Evolutionary conservation across 31 red algal species (phyloP), one percentile per base, ranked within the genome.

Genomic region (Endocladia muricata): DNA sequence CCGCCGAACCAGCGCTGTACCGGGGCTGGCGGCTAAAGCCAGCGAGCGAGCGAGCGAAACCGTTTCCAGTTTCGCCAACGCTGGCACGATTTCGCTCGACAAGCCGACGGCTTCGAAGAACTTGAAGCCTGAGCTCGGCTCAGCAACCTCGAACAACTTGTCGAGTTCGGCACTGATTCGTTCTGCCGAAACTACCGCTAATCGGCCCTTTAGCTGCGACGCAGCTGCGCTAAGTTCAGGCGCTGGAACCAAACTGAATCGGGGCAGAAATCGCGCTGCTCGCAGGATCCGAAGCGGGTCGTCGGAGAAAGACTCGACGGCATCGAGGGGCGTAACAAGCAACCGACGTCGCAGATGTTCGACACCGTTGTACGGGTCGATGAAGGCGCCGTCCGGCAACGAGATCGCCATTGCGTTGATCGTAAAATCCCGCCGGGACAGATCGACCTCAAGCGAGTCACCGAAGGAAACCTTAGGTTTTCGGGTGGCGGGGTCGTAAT

Each of bases 351-450:
- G 11, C 47, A 52, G n/a, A 13, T 11, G 13, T 15, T 52, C 47
- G n/a, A 13, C n/a, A n/a, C 47, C 47, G 13, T n/a, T n/a, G 47
- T 52, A 52, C 47, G 47, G 47, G n/a, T 52, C 47, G n/a, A 52
- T n/a, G 13, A 52, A 52, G 13, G n/a, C 13, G 13, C 47, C 47
- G 47, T 52, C 47, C 13, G 13, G 11, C 47, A 52, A 52, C 13
- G 13, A n/a, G 47, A 52, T 52, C 47, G 47, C 47, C 47, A 52
- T 52, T n/a, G 47, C 47, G n/a, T 52, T 52, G n/a, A 52, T n/a
- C 47, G 47, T 52, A 52, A 52, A 52, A 52, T 52, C 47, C 13
- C 47, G 47, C 13, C 47, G 47, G 13, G 47, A 52, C 13, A 52
- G 47, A 52, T 52, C 47, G 47, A 52, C 47, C 13, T 52, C 47